Conservation (phyloP, 805 yeast species). For the Lipomyces sp. region DNA sequence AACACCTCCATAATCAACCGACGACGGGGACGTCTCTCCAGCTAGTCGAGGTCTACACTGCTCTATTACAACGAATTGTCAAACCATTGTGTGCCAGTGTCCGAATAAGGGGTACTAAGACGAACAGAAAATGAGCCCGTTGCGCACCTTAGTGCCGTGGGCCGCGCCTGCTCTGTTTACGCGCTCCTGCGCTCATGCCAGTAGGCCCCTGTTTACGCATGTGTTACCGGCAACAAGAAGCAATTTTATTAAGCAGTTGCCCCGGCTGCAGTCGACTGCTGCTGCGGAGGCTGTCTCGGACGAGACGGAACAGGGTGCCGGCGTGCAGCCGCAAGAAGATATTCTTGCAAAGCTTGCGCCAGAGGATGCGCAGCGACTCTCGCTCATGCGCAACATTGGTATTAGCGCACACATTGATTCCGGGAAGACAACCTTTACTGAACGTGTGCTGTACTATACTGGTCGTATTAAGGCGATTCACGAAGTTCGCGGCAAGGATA, state of each 20-base stretch:
- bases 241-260: slow-evolving; percentile 40
- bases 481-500: slow-evolving; percentile 89
- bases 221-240: not conserved
- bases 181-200: not conserved
- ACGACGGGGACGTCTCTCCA: not conserved
- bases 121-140: slow-evolving; percentile 3
- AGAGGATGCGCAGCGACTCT: slow-evolving; percentile 51
- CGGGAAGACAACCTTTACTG: slow-evolving; percentile 97
- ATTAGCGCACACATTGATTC: slow-evolving; percentile 98
- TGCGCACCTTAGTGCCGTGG: slow-evolving; percentile 6
- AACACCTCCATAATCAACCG: not conserved
- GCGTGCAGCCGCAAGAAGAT: slow-evolving; percentile 29
- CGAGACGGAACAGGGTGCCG: not conserved
- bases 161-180: not conserved
- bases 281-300: slow-evolving; percentile 21
- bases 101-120: not conserved
- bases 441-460: slow-evolving; percentile 92
- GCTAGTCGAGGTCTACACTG: not conserved
- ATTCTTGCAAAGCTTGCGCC: slow-evolving; percentile 44
- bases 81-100: not conserved
- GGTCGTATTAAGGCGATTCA: slow-evolving; percentile 97
- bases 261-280: slow-evolving; percentile 18
- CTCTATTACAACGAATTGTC: not conserved
- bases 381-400: slow-evolving; percentile 87
- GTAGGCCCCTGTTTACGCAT: not conserved